Evolutionary conservation across 1,139 yeast genomes (phyloP).

Genomic region (Dujonia santamariae): DNA sequence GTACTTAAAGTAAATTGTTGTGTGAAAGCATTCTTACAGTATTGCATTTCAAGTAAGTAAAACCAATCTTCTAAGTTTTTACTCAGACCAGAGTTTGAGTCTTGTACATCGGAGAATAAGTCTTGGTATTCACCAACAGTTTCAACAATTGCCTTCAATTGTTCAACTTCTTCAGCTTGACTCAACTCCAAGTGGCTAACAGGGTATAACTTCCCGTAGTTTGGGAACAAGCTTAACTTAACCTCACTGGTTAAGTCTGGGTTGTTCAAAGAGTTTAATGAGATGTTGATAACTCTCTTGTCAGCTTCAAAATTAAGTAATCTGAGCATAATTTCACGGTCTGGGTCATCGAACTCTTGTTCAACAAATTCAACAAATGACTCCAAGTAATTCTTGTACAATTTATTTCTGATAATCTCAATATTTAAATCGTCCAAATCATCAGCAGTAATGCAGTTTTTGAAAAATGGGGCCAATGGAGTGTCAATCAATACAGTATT

Average conservation of each 20-base stretch:
- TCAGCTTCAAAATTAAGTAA: constrained; percentile 91
- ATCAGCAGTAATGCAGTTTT: constrained; percentile 86
- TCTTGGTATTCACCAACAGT: constrained; percentile 71
- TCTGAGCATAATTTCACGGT: constrained; percentile 74
- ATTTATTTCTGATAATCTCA: constrained; percentile 87
- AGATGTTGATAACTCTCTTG: constrained; percentile 87
- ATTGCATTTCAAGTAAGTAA: constrained; percentile 86
- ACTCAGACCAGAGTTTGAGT: constrained; percentile 36
- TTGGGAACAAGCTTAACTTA: constrained; percentile 69
- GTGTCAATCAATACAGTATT: constrained; percentile 95
- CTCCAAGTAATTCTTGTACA: constrained; percentile 90
- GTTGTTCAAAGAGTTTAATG: constrained; percentile 79
- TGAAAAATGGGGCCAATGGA: constrained; percentile 94
- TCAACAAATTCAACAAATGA: constrained; percentile 72
- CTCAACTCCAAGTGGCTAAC: constrained; percentile 68
- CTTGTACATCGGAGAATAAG: constrained; percentile 44
- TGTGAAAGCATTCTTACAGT: constrained; percentile 90
- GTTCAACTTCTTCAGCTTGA: constrained; percentile 81
- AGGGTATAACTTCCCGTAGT: constrained; percentile 78
- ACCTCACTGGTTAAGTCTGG: constrained; percentile 73
- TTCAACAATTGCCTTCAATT: constrained; percentile 69
- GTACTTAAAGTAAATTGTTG: constrained; percentile 93
- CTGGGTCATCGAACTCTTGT: constrained; percentile 65
- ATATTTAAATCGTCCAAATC: constrained; percentile 95
- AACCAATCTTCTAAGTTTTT: constrained; percentile 88